phyloP scores from a whole-genome alignment of 805 yeast genomes.

The Lipomyces kockii region DNA sequence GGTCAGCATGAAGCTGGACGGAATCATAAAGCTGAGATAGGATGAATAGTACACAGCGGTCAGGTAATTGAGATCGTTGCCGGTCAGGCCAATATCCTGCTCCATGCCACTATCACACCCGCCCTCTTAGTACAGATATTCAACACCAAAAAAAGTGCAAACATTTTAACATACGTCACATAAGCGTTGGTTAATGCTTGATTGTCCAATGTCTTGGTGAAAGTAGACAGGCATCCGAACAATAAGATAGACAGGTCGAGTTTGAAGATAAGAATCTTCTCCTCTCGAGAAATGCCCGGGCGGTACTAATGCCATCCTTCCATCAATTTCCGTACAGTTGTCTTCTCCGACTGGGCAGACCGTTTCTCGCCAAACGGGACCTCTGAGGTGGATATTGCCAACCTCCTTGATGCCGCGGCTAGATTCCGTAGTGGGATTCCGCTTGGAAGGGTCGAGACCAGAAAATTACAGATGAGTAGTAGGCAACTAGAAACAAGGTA shows the following conservation, averaged over 20 bases:
- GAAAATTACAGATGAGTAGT: too few relatives aligned
- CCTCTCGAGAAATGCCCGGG: slow-evolving; percentile 31
- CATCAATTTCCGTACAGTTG: neutral
- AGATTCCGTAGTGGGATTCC: too few relatives aligned
- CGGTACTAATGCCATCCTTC: slow-evolving; percentile 43
- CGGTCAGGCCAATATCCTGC: slow-evolving; percentile 50
- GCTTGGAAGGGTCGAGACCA: too few relatives aligned
- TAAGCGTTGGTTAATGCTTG: slow-evolving; percentile 57
- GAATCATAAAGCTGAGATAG: slow-evolving; percentile 54
- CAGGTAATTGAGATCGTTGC: slow-evolving; percentile 52
- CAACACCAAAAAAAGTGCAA: too few relatives aligned
- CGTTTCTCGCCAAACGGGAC: too few relatives aligned
- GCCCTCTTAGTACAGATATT: slow-evolving; percentile 45
- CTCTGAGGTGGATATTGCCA: too few relatives aligned
- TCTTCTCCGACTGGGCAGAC: too few relatives aligned
- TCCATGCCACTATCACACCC: slow-evolving; percentile 58
- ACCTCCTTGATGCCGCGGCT: too few relatives aligned
- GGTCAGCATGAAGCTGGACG: slow-evolving; percentile 46
- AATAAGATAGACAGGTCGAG: slow-evolving; percentile 44
- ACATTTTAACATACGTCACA: slow-evolving; percentile 46
- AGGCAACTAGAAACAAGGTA: too few relatives aligned
- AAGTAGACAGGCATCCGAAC: slow-evolving; percentile 47
- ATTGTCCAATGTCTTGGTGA: slow-evolving; percentile 58
- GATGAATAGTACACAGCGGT: slow-evolving; percentile 24
- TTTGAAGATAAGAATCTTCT: slow-evolving; percentile 44